Evolutionary conservation across 306 rosid genomes (phyloP).

Genomic region (Quercus agrifolia): DNA sequence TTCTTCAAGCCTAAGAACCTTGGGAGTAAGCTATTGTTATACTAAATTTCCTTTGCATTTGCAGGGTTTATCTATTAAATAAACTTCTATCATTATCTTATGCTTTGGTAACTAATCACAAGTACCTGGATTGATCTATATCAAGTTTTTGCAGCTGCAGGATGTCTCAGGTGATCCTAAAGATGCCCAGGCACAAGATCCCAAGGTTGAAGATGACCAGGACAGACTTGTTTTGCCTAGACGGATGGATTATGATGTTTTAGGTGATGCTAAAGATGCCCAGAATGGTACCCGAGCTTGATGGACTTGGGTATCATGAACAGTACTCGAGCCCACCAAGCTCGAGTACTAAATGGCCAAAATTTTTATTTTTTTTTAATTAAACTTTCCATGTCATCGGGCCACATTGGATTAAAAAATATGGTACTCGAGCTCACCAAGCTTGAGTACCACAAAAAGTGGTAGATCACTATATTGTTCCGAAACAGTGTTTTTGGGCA

Average conservation of each 20-base stretch:
- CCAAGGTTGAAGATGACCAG: constrained; percentile 10
- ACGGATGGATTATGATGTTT: not conserved
- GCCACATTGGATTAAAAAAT: too few relatives aligned
- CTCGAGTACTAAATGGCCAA: too few relatives aligned
- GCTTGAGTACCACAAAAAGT: too few relatives aligned
- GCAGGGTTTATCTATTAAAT: not conserved
- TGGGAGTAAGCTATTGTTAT: constrained; percentile 54
- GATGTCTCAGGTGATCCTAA: constrained; percentile 46
- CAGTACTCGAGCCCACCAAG: too few relatives aligned
- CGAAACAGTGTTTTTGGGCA: too few relatives aligned
- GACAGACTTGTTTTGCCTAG: not conserved
- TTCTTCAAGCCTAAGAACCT: constrained; percentile 63
- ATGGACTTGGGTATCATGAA: too few relatives aligned
- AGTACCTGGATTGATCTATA: constrained; percentile 1
- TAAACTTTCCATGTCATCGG: too few relatives aligned
- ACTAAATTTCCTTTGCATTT: constrained; percentile 4
- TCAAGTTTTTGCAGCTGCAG: constrained; percentile 53
- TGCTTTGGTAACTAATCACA: not conserved
- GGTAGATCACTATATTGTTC: too few relatives aligned
- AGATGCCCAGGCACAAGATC: constrained; percentile 24
- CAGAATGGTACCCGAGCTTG: not conserved
- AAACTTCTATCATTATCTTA: not conserved
- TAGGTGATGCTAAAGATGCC: not conserved
- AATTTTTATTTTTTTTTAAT: too few relatives aligned
- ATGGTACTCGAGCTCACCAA: too few relatives aligned